Evolutionary conservation across 1,139 yeast genomes (phyloP).

Genomic region (Zygoascus hellenicus): DNA sequence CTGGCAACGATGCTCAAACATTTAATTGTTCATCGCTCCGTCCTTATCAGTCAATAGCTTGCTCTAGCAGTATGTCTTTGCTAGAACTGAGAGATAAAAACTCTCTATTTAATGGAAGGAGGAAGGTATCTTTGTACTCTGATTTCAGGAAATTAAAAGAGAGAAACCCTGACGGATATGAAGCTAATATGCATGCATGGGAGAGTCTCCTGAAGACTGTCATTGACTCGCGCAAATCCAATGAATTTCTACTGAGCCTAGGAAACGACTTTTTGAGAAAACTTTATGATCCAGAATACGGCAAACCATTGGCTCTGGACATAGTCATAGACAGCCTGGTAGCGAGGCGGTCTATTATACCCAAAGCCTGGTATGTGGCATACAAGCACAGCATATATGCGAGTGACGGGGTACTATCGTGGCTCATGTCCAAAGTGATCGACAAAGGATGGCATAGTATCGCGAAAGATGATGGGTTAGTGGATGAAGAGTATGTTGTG

Average conservation of each 20-base stretch:
- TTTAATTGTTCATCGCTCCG: background rate
- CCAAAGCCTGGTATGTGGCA: slow-evolving; percentile 18
- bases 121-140: slow-evolving; percentile 60
- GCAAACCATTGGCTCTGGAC: slow-evolving; percentile 33
- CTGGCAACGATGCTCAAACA: background rate
- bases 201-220: slow-evolving; percentile 31
- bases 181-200: slow-evolving; percentile 70
- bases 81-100: slow-evolving; percentile 16
- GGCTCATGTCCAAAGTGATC: slow-evolving; percentile 23
- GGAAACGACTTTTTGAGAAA: slow-evolving; percentile 26
- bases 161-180: slow-evolving; percentile 61
- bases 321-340: slow-evolving; percentile 33
- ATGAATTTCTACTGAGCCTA: slow-evolving; percentile 22
- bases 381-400: slow-evolving; percentile 16
- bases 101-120: slow-evolving; percentile 40
- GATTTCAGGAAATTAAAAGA: slow-evolving; percentile 49
- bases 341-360: slow-evolving; percentile 24
- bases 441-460: slow-evolving; percentile 24
- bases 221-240: slow-evolving; percentile 14
- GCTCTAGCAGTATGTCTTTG: slow-evolving; percentile 4
- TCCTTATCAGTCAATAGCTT: background rate
- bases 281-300: slow-evolving; percentile 28
- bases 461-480: slow-evolving; percentile 20
- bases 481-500: slow-evolving; percentile 26
- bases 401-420: slow-evolving; percentile 17